Evolutionary conservation across 2,329 filamentous ascomycete species (phyloP).

Genomic region (Fusarium phyllophilum): DNA sequence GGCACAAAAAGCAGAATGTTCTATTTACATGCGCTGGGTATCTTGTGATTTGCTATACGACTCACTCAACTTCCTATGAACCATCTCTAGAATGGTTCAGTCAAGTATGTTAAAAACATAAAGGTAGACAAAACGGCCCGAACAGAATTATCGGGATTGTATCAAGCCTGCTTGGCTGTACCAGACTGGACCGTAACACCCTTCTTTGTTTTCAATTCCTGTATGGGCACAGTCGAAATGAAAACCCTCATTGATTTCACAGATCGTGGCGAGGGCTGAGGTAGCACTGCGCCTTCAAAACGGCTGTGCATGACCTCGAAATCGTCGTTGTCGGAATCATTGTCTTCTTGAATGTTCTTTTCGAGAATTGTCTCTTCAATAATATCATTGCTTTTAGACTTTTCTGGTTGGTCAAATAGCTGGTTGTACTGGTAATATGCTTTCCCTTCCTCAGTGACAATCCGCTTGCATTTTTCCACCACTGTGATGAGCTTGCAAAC

Average conservation of each 20-base stretch:
- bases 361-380: constrained; percentile 58
- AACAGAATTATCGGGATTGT: neutral
- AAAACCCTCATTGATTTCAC: constrained; percentile 70
- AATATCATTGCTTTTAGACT: constrained; percentile 47
- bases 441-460: constrained; percentile 59
- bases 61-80: neutral
- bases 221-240: constrained; percentile 63
- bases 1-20: constrained; percentile 29
- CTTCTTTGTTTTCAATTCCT: constrained; percentile 62
- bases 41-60: constrained; percentile 16
- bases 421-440: constrained; percentile 68
- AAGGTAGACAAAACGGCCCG: neutral
- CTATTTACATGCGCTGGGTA: constrained; percentile 32
- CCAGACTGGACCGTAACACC: constrained; percentile 61
- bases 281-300: constrained; percentile 64
- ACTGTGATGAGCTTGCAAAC: constrained; percentile 75
- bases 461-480: constrained; percentile 71
- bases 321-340: constrained; percentile 52
- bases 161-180: constrained; percentile 40
- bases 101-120: neutral
- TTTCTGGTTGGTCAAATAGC: constrained; percentile 59
- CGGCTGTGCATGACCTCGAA: constrained; percentile 69
- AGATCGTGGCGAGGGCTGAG: constrained; percentile 55
- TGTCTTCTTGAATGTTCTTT: constrained; percentile 27
- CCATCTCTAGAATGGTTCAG: neutral